A percentile compares a stretch with the other conserved stretches of the same genome.
These are phyloP conservation scores for Fusarium pseudonygamai DNA, from an alignment of 2,329 filamentous ascomycete species.

Conservation along the genomic window DNA sequence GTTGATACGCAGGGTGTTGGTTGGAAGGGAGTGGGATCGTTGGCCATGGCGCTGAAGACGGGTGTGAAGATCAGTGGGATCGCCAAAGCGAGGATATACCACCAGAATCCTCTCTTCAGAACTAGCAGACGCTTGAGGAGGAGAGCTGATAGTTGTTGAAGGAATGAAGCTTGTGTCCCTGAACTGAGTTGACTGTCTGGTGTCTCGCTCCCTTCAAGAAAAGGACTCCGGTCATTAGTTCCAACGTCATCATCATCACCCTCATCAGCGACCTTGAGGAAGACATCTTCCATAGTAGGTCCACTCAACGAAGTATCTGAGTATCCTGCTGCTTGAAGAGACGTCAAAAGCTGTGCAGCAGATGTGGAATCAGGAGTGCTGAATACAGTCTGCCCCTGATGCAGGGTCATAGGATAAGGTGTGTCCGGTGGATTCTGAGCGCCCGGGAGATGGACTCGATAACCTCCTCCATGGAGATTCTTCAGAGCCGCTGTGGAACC, in stretches of 20 bases:
- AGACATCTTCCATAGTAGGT: constrained; percentile 19
- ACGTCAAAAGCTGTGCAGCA: neutral
- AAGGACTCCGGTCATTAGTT: neutral
- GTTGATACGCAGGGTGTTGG: neutral
- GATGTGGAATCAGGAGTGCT: constrained; percentile 1
- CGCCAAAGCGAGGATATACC: neutral
- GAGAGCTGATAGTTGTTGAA: neutral
- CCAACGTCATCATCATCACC: neutral
- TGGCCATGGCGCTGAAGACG: neutral
- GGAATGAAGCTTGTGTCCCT: neutral
- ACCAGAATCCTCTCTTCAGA: neutral
- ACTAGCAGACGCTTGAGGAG: neutral
- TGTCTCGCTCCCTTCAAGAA: neutral
- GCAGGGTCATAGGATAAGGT: neutral
- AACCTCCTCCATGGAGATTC: constrained; percentile 1
- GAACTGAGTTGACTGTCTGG: neutral
- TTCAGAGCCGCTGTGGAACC: constrained; percentile 12
- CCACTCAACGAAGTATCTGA: constrained; percentile 5
- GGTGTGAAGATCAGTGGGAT: neutral
- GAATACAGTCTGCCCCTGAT: constrained; percentile 4
- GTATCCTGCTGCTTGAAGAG: neutral
- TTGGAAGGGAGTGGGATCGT: neutral
- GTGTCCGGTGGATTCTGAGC: neutral
- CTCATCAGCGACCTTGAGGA: constrained; percentile 13
- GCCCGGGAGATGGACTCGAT: neutral